Percentiles rank a stretch among this genome's conserved stretches.
phyloP scores from a whole-genome alignment of 331 rosid genomes.

The Malus hybrid region DNA sequence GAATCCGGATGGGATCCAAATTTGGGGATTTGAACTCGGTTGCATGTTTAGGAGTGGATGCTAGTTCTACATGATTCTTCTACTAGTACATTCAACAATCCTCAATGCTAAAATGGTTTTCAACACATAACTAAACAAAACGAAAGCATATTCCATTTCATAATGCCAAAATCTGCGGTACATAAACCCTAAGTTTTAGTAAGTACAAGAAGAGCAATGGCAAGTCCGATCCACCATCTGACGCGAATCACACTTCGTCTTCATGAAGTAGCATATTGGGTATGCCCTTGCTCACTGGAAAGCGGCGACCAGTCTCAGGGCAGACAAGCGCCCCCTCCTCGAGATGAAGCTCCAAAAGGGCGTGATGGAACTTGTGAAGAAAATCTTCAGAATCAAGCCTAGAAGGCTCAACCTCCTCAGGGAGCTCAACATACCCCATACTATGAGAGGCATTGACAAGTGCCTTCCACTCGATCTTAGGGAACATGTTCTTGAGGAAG shows the following conservation, averaged over 20 bases:
- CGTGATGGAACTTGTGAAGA: conserved; percentile 64
- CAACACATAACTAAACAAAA: not conserved
- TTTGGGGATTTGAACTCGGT: too few relatives aligned
- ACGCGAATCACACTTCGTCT: conserved; percentile 55
- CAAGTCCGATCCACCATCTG: not conserved
- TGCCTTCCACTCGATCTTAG: conserved; percentile 73
- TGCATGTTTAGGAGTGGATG: not conserved
- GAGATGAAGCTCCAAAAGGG: conserved; percentile 74
- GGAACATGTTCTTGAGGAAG: conserved; percentile 60
- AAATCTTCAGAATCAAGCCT: conserved; percentile 67
- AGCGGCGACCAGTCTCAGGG: conserved; percentile 64
- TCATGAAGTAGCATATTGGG: conserved; percentile 87
- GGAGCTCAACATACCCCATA: conserved; percentile 64
- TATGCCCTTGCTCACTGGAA: conserved; percentile 63
- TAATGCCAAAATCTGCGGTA: too few relatives aligned
- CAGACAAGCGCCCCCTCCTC: conserved; percentile 82
- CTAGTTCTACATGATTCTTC: not conserved
- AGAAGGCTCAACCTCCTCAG: conserved; percentile 57
- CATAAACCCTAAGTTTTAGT: not conserved
- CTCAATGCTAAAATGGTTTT: not conserved
- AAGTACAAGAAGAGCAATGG: too few relatives aligned
- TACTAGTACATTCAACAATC: too few relatives aligned
- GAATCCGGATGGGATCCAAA: too few relatives aligned
- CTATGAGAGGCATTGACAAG: conserved; percentile 44
- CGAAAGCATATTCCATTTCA: too few relatives aligned